A percentile compares a stretch with the other conserved stretches of the same genome.
These are phyloP conservation scores for Trichoderma koningiopsis DNA, from an alignment of 2,329 filamentous ascomycete genomes.

Conservation along the genomic window DNA sequence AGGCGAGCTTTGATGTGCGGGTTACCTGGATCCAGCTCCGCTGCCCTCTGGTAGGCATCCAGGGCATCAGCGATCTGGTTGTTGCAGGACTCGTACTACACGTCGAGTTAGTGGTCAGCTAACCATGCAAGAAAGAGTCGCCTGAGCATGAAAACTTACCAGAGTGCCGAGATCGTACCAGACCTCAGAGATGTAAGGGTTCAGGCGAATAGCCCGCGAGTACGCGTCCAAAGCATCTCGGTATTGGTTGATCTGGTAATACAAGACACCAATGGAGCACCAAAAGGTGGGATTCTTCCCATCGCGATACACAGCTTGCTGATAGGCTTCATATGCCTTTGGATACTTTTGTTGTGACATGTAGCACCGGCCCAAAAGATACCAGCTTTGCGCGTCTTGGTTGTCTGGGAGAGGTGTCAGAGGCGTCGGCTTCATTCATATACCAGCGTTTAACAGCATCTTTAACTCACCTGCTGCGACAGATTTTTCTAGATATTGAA, in stretches of 20 bases:
- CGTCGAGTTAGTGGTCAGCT: constrained; percentile 36
- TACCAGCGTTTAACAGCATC: background rate
- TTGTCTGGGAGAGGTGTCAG: constrained; percentile 63
- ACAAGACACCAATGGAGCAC: constrained; percentile 98
- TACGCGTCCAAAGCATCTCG: constrained; percentile 96
- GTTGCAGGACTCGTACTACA: constrained; percentile 95
- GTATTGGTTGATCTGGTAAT: constrained; percentile 99
- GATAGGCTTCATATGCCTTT: constrained; percentile 97
- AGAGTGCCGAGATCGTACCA: constrained; percentile 98
- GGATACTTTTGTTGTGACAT: constrained; percentile 99
- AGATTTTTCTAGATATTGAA: constrained; percentile 96
- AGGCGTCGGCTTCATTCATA: constrained; percentile 33
- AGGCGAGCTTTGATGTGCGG: constrained; percentile 95
- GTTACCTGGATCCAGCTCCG: constrained; percentile 89
- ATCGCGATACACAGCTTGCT: constrained; percentile 97
- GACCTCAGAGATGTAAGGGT: constrained; percentile 97
- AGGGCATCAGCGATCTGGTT: constrained; percentile 96
- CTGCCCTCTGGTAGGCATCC: constrained; percentile 92
- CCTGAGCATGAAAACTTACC: constrained; percentile 58
- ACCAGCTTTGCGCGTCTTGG: constrained; percentile 97
- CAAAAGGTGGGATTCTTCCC: constrained; percentile 98
- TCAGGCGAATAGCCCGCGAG: constrained; percentile 91
- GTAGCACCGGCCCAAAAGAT: constrained; percentile 94
- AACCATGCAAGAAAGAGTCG: background rate
- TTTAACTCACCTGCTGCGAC: constrained; percentile 77